Evolutionary conservation across 306 rosid species (phyloP).

Genomic region (Corylus americana): DNA sequence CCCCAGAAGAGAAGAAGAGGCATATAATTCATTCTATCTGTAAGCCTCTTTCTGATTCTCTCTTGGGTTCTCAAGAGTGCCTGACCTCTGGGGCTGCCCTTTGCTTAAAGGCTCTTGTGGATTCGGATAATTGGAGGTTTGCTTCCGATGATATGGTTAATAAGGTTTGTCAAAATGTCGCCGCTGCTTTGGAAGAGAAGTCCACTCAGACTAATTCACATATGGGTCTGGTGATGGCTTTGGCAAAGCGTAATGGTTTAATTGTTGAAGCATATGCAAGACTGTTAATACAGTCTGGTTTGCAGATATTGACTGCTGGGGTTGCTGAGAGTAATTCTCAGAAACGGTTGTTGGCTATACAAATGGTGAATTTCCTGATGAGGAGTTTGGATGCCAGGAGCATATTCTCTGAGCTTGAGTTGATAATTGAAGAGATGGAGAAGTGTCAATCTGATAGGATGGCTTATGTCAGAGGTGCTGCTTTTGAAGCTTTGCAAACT

Average conservation of each 20-base stretch:
- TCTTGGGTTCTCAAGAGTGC: conserved; percentile 71
- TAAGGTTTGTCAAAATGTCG: conserved; percentile 80
- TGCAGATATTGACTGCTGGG: conserved; percentile 55
- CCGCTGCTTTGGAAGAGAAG: conserved; percentile 74
- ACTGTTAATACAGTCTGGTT: conserved; percentile 64
- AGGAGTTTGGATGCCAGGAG: conserved; percentile 73
- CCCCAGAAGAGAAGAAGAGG: conserved; percentile 70
- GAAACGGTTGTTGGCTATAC: conserved; percentile 67
- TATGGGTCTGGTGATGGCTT: conserved; percentile 77
- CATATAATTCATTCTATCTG: conserved; percentile 68
- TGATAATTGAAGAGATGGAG: conserved; percentile 77
- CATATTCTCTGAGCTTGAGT: conserved; percentile 66
- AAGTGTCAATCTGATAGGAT: conserved; percentile 73
- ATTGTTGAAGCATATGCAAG: conserved; percentile 91
- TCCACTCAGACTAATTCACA: conserved; percentile 71
- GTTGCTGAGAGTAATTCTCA: conserved; percentile 70
- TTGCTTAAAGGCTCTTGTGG: conserved; percentile 81
- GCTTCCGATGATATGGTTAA: conserved; percentile 84
- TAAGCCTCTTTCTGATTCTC: conserved; percentile 72
- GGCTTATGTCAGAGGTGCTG: conserved; percentile 82
- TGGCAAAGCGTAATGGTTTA: conserved; percentile 76
- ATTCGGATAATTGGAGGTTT: conserved; percentile 90
- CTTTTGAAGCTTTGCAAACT: conserved; percentile 84
- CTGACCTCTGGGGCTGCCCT: conserved; percentile 83
- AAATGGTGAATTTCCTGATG: conserved; percentile 86